Conservation (phyloP, 108 stramenopile genomes). For the Cyclostephanos tholiformis region DNA sequence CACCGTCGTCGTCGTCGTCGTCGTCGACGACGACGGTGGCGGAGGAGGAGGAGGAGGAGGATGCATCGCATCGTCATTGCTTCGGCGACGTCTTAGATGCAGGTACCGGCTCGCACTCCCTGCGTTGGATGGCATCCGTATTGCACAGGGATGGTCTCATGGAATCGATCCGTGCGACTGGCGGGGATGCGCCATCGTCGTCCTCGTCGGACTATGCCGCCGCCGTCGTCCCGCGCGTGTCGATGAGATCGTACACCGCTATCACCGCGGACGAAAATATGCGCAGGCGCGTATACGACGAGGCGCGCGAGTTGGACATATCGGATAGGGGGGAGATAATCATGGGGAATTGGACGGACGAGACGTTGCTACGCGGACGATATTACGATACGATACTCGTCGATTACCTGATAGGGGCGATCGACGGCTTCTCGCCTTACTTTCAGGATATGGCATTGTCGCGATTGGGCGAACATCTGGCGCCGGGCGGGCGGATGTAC, state of each 20-base stretch:
- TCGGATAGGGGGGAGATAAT: slow-evolving; percentile 64
- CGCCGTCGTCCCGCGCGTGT: slow-evolving; percentile 36
- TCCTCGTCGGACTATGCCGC: background rate
- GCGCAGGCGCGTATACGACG: slow-evolving; percentile 63
- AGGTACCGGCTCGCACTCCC: slow-evolving; percentile 91
- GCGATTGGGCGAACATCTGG: slow-evolving; percentile 73
- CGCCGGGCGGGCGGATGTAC: slow-evolving; percentile 90
- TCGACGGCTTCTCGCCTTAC: slow-evolving; percentile 96
- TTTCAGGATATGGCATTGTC: slow-evolving; percentile 90
- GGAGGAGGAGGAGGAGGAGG: too few relatives aligned
- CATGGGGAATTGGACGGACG: slow-evolving; percentile 89
- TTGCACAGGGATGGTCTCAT: slow-evolving; percentile 50
- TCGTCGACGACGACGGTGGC: too few relatives aligned
- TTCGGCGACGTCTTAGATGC: slow-evolving; percentile 90
- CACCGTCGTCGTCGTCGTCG: too few relatives aligned
- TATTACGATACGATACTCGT: slow-evolving; percentile 85
- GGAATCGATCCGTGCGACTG: too few relatives aligned
- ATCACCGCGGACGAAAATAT: slow-evolving; percentile 87
- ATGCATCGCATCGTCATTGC: background rate
- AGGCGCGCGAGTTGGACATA: slow-evolving; percentile 64
- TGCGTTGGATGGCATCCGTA: slow-evolving; percentile 90
- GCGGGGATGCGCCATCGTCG: slow-evolving; percentile 19
- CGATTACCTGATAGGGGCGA: slow-evolving; percentile 96
- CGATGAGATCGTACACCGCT: slow-evolving; percentile 71
- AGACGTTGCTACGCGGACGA: slow-evolving; percentile 29